Base-by-base conservation (phyloP, 768 basidiomycete species). In the Mycena polygramma region DNA sequence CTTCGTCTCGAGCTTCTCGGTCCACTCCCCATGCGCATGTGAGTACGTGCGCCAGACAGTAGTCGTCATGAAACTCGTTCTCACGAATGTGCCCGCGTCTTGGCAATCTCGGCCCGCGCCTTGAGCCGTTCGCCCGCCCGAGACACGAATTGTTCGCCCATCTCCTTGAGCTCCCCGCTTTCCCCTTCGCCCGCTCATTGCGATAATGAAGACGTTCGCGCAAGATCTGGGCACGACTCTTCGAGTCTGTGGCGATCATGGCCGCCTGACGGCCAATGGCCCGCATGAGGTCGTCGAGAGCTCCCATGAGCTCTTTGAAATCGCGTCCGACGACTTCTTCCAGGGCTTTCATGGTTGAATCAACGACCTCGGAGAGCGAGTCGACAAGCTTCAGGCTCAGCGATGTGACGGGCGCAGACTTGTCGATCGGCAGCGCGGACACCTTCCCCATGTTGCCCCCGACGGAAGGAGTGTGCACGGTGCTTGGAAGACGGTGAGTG, bases 211-310 rank as follows among this genome's bases (percentile, higher is more conserved):
- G 76, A 4, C 83, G 82, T 20, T 87, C 86, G 51, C 81, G 83
- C 13, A 88, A 73, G 11, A 80, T 79, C 54, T 81, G 81, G 7
- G 84, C 85, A 55, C 79, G 88, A 74, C 81, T 86, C 81, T 84
- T 84, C 20, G 87, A 87, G 51, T 86, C 83, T 57, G 83, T 79
- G 48, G 90, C 78, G 60, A 87, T 78, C 26, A 73, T 73, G 43
- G 83, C 78, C 15, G 86, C 87, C 68, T 91, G 89, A 59, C 80
- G 82, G 14, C 83, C 83, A 61, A 91, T 85, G 51, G 85, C 85
- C 39, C 78, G 80, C 68, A 86, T 79, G 43, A 92, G 83, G 0
- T 85, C 88, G 71, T 92, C 91, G 39, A 92, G 81, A 5, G 89
- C 89, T 30, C 87, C 86, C 41, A 88, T 76, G 22, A 92, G 81